phyloP scores from a whole-genome alignment of 306 rosid species.

The Fragaria ananassa region DNA sequence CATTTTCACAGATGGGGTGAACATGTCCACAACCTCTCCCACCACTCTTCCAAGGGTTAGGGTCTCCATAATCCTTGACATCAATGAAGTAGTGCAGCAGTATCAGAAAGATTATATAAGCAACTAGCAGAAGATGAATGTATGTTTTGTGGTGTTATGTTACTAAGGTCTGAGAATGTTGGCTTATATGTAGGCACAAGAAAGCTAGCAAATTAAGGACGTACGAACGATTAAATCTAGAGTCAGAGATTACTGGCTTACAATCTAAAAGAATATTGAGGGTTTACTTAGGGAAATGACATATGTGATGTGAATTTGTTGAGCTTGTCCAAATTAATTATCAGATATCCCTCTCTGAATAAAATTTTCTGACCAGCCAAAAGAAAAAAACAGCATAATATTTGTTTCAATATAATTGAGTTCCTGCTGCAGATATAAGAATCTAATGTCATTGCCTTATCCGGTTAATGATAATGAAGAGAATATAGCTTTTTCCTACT shows the following conservation, averaged over 20 bases:
- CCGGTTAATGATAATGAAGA: conserved; percentile 44
- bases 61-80: conserved; percentile 61
- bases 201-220: neutral
- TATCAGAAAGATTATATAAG: neutral
- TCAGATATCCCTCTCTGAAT: neutral
- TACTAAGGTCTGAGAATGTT: conserved; percentile 11
- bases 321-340: conserved; percentile 7
- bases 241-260: neutral
- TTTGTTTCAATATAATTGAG: neutral
- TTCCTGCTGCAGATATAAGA: conserved; percentile 19
- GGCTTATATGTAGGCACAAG: conserved; percentile 48
- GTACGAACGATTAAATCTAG: neutral
- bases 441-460: conserved; percentile 42
- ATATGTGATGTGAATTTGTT: conserved; percentile 19
- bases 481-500: conserved; percentile 35
- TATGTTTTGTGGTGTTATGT: conserved; percentile 18
- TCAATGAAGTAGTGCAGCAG: neutral
- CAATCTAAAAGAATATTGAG: conserved; percentile 27
- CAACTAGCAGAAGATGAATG: neutral
- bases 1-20: conserved; percentile 71
- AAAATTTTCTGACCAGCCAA: neutral
- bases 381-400: neutral
- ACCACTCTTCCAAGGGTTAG: conserved; percentile 67
- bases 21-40: conserved; percentile 85
- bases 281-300: conserved; percentile 38